A percentile compares a stretch with the other conserved stretches of the same genome.
These are phyloP conservation scores for Mycosphaerella sp. DNA, from an alignment of 2,329 filamentous ascomycete genomes.

Conservation along the genomic window DNA sequence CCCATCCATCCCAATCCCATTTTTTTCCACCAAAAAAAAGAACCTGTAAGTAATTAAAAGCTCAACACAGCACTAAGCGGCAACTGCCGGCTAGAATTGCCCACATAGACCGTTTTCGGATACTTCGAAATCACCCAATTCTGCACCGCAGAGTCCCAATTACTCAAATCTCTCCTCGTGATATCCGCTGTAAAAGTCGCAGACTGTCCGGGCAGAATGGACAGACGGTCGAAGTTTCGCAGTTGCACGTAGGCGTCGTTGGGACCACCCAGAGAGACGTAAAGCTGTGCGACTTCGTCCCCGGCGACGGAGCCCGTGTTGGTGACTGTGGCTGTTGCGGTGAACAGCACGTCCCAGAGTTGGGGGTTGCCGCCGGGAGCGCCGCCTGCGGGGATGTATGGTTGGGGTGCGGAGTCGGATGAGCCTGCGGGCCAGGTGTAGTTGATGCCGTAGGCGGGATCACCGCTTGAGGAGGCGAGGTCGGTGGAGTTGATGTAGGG, in stretches of 20 bases:
- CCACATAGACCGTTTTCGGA: conserved; percentile 56
- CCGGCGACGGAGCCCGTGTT: conserved; percentile 63
- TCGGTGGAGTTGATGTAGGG: conserved; percentile 63
- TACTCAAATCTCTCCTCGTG: conserved; percentile 74
- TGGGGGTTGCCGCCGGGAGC: conserved; percentile 54
- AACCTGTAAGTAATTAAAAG: too few species aligned
- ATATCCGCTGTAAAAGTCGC: conserved; percentile 62
- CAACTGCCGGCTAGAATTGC: conserved; percentile 53
- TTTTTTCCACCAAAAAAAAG: too few species aligned
- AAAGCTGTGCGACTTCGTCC: conserved; percentile 68
- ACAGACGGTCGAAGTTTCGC: conserved; percentile 67
- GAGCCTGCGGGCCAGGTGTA: conserved; percentile 55
- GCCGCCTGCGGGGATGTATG: conserved; percentile 53
- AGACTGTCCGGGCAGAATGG: conserved; percentile 62
- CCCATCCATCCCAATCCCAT: too few species aligned
- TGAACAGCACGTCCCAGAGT: conserved; percentile 65
- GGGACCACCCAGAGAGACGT: conserved; percentile 73
- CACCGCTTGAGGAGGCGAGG: conserved; percentile 51
- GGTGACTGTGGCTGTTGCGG: conserved; percentile 59
- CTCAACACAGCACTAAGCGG: conserved; percentile 36
- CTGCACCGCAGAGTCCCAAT: conserved; percentile 75
- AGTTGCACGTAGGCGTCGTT: conserved; percentile 53
- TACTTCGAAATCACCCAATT: conserved; percentile 64
- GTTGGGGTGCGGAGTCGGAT: conserved; percentile 55
- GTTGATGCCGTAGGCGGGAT: conserved; percentile 55